Evolutionary conservation across 805 yeast genomes (phyloP).

Genomic region (Millerozyma miso): DNA sequence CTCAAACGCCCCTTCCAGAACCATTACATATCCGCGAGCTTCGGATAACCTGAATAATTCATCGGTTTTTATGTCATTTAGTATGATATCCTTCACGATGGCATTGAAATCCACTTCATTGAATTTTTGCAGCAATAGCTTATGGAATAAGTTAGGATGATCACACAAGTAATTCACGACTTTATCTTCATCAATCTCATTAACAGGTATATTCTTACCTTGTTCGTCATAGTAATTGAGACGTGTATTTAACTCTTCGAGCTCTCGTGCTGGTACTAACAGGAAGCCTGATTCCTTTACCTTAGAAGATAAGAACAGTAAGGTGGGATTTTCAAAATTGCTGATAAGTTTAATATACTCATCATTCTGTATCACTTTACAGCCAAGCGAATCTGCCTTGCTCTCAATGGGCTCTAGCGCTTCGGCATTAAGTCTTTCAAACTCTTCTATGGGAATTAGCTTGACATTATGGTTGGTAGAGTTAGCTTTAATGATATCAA

Average conservation of each 20-base stretch:
- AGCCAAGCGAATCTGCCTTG: slow-evolving; percentile 15
- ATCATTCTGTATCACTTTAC: slow-evolving; percentile 11
- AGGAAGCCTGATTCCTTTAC: not conserved
- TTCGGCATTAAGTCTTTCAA: slow-evolving; percentile 9
- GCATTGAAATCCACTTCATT: not conserved
- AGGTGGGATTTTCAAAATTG: slow-evolving; percentile 19
- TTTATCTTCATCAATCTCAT: not conserved
- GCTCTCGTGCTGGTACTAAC: slow-evolving; percentile 9
- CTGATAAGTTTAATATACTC: slow-evolving; percentile 12
- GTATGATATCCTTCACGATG: not conserved
- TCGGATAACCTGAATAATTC: not conserved
- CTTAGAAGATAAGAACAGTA: slow-evolving; percentile 1
- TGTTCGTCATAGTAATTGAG: not conserved
- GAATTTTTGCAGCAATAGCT: not conserved
- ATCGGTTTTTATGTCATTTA: not conserved
- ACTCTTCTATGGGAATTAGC: slow-evolving; percentile 24
- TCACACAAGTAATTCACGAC: not conserved
- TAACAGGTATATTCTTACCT: not conserved
- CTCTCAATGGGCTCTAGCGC: slow-evolving; percentile 12
- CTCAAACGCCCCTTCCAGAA: not conserved
- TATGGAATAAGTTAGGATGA: not conserved
- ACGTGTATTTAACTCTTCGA: slow-evolving; percentile 3
- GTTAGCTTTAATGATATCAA: slow-evolving; percentile 19
- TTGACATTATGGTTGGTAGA: slow-evolving; percentile 27
- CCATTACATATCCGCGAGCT: not conserved